Evolutionary conservation across 257 asterid genomes (phyloP), one percentile per base, ranked within the genome.

Genomic region (Paraleonurus japonicus): DNA sequence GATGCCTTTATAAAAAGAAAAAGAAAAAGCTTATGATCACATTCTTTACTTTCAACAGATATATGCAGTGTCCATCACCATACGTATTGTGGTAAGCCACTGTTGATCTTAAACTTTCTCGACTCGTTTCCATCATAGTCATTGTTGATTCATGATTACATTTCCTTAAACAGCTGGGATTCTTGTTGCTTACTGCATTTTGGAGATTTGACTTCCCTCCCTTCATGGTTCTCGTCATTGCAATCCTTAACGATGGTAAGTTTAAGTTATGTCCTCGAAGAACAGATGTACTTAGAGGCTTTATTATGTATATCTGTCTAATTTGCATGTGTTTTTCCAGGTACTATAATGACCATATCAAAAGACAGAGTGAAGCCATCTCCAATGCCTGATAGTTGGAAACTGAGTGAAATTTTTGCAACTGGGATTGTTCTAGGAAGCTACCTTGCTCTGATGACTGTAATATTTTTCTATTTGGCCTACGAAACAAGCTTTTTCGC

Each of bases 181-280:
- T 88, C 66, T 30, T 86, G 86, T 69, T 87, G 85, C 86, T 88
- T 33, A 82, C 82, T 10, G 88, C 83, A 8, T 81, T 88, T 72
- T 86, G 95, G 92, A 70, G 75, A 76, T 88, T 82, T 17, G 84
- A 86, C 79, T 88, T 88, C 39, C 89, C 92, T 55, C 95, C 95
- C 4, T 88, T 88, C 32, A 88, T 88, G 95, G 92, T 86, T 58
- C 88, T 88, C 48, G 87, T 88, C 75, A 88, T 88, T 48, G 95
- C 95, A 63, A 84, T 86, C 63, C 86, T 88, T 53, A 88, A 88
- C 50, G 90, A 88, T 19, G 95, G 95, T 88, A 60, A 70, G 26
- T 28, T 66, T 88, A 60, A 70, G 26, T 28, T 66, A 66, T 43
- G 9, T 23, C 37, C 61, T 27, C 32, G 43, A 51, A 48, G 16